A percentile compares a stretch with the other conserved stretches of the same genome.
Evolutionary conservation across 257 asterid genomes (phyloP).

Genomic region (Nicotiana tabacum): DNA sequence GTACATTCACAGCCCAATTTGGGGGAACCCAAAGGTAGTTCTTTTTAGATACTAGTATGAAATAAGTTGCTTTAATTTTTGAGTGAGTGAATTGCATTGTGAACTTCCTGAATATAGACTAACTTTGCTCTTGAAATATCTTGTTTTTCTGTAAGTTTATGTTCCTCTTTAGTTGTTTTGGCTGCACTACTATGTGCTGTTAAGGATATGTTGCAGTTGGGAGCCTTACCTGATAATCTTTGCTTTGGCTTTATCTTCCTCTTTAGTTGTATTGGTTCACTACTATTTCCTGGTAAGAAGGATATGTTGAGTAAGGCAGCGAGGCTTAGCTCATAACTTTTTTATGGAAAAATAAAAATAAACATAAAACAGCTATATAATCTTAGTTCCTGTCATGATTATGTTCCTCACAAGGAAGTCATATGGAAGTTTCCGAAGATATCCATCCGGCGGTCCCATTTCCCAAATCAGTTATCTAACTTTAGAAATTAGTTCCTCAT

Average conservation of each 20-base stretch:
- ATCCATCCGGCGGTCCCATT: neutral
- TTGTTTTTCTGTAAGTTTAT: neutral
- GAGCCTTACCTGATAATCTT: neutral
- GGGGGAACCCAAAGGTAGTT: conserved; percentile 75
- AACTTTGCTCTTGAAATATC: neutral
- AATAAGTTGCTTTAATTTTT: neutral
- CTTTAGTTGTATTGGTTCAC: neutral
- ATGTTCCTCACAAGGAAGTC: neutral
- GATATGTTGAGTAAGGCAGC: neutral
- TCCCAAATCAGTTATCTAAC: neutral
- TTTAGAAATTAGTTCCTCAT: neutral
- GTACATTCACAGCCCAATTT: conserved; percentile 76
- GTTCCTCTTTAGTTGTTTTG: neutral
- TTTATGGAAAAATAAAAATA: neutral
- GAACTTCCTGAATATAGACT: neutral
- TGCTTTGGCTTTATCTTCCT: neutral
- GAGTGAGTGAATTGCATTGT: neutral
- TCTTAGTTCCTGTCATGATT: neutral
- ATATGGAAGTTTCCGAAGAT: neutral
- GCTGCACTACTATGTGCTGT: neutral
- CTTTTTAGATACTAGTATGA: neutral
- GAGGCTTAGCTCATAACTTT: neutral
- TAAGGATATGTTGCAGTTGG: neutral
- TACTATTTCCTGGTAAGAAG: neutral
- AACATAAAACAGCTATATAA: neutral